Base-by-base conservation (phyloP, 805 yeast genomes). In the Limtongia smithiae region DNA sequence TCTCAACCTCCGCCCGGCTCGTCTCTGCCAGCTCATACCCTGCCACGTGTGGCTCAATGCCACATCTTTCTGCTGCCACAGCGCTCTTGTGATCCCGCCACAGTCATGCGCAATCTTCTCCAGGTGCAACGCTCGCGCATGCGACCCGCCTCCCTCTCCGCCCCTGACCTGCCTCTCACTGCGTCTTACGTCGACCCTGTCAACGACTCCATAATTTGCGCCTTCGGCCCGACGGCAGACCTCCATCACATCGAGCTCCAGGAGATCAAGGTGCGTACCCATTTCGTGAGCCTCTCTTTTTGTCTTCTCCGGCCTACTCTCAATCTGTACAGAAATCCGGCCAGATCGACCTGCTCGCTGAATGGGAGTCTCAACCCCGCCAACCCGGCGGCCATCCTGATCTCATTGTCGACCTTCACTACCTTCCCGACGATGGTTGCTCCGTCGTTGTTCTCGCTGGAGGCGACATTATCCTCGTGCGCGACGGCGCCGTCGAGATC, bases 131-230 rank as follows among this genome's bases (percentile, higher is more conserved):
- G 57, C 18, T 46, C 50, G n/a, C 44, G 45, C 14, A 31, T 85
- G 14, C 54, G 61, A 22, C 80, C 80, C 2, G 70, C 68, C 38
- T 78, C 89, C 0, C 65, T 70, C 37, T 76, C 82, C 2, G 82
- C 76, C 42, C 91, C 91, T 0, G 90, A 83, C 59, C 67, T 82
- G 48, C 70, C 71, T n/a, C 68, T 81, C 5, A 20, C 32, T 1
- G 74, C 76, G 15, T 68, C 85, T 0, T 76, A 71, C 11, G 86
- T 87, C 60, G 95, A 88, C 63, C 76, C 85, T 0, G 77, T 85
- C 30, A 75, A 83, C 8, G 93, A 87, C 63, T 77, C 85, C 46
- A 72, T 88, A 33, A 80, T 93, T 0, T 76, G 80, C 55, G 83
- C 78, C 1, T 70, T 85, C 43, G 78, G 80, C 3, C 73, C 79